Percentiles rank a stretch among this genome's conserved stretches.
phyloP scores from a whole-genome alignment of 2,329 filamentous ascomycete species.

The Alternaria sp. region DNA sequence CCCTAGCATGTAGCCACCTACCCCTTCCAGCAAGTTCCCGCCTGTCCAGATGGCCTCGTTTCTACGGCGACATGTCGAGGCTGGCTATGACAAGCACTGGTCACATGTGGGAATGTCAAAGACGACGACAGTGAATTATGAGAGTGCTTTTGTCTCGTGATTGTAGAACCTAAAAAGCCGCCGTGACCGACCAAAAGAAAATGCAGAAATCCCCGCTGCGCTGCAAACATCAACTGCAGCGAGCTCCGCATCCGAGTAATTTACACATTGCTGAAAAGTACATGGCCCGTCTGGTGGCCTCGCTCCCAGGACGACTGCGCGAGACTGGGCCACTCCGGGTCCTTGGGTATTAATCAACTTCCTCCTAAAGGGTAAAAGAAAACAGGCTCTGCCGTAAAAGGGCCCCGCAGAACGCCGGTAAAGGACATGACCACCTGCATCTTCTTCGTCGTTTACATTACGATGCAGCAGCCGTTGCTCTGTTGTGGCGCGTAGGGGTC shows the following conservation, averaged over 20 bases:
- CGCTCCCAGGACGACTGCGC: conserved; percentile 37
- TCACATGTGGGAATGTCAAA: not conserved
- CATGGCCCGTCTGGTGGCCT: conserved; percentile 40
- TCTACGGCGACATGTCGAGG: not conserved
- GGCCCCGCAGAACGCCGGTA: conserved; percentile 47
- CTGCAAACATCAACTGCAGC: conserved; percentile 37
- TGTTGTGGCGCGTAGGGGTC: conserved; percentile 98
- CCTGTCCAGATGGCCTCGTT: not conserved
- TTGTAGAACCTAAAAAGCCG: conserved; percentile 36
- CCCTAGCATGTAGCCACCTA: conserved; percentile 12
- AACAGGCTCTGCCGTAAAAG: conserved; percentile 45
- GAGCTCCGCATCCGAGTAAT: conserved; percentile 43
- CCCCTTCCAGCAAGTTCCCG: conserved; percentile 12
- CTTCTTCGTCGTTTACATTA: conserved; percentile 71
- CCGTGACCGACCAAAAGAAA: conserved; percentile 32
- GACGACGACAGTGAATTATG: conserved; percentile 3
- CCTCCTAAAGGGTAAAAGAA: conserved; percentile 41
- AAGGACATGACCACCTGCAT: conserved; percentile 44
- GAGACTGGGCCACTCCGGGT: conserved; percentile 20
- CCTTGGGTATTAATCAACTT: conserved; percentile 47
- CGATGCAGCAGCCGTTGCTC: conserved; percentile 87
- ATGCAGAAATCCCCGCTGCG: conserved; percentile 29
- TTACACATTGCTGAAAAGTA: conserved; percentile 50
- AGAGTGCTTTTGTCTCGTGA: conserved; percentile 17
- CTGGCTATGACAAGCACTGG: not conserved